phyloP scores from a whole-genome alignment of 2,329 filamentous ascomycete species.

The Rutstroemia sp. region DNA sequence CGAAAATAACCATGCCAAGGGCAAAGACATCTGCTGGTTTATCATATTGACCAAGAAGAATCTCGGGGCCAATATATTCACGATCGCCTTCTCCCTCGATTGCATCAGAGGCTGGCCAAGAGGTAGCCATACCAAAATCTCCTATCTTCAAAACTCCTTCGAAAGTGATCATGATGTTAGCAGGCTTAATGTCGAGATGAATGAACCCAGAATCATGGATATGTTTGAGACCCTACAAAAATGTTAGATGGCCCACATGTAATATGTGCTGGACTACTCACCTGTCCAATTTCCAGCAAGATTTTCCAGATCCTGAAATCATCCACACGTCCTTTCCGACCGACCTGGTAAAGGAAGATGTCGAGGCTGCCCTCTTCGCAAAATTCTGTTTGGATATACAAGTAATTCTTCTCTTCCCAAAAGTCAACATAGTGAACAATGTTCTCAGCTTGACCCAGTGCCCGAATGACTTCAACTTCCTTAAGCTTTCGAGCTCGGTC shows the following conservation, averaged over 20 bases:
- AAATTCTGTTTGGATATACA: slow-evolving; percentile 97
- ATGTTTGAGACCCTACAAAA: slow-evolving; percentile 68
- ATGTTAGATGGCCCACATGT: slow-evolving; percentile 15
- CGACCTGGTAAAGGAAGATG: slow-evolving; percentile 74
- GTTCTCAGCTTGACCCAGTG: slow-evolving; percentile 75
- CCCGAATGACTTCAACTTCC: slow-evolving; percentile 73
- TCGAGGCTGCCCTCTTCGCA: slow-evolving; percentile 92
- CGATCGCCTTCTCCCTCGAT: slow-evolving; percentile 92
- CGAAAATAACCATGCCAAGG: slow-evolving; percentile 86
- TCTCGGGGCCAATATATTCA: slow-evolving; percentile 92
- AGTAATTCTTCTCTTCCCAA: slow-evolving; percentile 78
- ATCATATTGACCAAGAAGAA: slow-evolving; percentile 77
- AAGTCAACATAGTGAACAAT: slow-evolving; percentile 75
- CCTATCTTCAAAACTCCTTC: slow-evolving; percentile 79
- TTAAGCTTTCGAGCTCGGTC: slow-evolving; percentile 79
- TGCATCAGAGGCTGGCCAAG: slow-evolving; percentile 66
- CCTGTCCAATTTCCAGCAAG: slow-evolving; percentile 73
- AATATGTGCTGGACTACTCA: slow-evolving; percentile 39
- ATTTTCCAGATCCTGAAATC: slow-evolving; percentile 99
- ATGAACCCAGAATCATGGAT: slow-evolving; percentile 86
- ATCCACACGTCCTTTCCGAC: slow-evolving; percentile 78
- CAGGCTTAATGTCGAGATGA: slow-evolving; percentile 78
- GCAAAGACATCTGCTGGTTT: slow-evolving; percentile 92
- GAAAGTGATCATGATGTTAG: slow-evolving; percentile 75
- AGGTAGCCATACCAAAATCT: slow-evolving; percentile 76